phyloP scores from a whole-genome alignment of 805 yeast genomes.

The Debaryomyces castellii region DNA sequence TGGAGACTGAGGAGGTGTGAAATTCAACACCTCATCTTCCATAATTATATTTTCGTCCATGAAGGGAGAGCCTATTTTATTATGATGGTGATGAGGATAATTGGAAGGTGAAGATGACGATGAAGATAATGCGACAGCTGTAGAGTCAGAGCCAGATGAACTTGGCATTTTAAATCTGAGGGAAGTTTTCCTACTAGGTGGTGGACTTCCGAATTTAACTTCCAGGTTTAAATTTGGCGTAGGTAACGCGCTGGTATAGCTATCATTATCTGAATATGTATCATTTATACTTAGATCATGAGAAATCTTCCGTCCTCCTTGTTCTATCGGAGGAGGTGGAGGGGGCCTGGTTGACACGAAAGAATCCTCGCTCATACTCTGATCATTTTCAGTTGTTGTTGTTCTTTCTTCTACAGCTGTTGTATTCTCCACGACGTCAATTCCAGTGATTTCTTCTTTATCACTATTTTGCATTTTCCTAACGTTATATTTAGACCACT shows the following conservation, averaged over 20 bases:
- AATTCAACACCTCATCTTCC: conserved; percentile 24
- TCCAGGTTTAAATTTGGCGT: conserved; percentile 23
- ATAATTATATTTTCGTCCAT: conserved; percentile 21
- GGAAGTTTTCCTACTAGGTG: conserved; percentile 17
- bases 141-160: conserved; percentile 10
- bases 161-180: conserved; percentile 32
- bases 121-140: conserved; percentile 10
- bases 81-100: conserved; percentile 6
- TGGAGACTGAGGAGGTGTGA: conserved; percentile 29
- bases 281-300: conserved; percentile 1
- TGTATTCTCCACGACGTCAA: neutral
- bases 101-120: too few relatives aligned
- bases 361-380: conserved; percentile 16
- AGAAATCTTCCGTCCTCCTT: conserved; percentile 2
- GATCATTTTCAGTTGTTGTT: conserved; percentile 1
- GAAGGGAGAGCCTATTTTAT: conserved; percentile 27
- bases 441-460: neutral
- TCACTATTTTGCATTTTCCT: neutral
- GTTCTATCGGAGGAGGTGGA: conserved; percentile 3
- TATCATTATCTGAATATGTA: conserved; percentile 9
- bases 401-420: neutral
- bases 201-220: conserved; percentile 5
- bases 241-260: conserved; percentile 20
- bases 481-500: neutral
- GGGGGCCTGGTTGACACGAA: conserved; percentile 17